Evolutionary conservation across 2,329 filamentous ascomycete species (phyloP).

Genomic region (Ceratocystis papillata): DNA sequence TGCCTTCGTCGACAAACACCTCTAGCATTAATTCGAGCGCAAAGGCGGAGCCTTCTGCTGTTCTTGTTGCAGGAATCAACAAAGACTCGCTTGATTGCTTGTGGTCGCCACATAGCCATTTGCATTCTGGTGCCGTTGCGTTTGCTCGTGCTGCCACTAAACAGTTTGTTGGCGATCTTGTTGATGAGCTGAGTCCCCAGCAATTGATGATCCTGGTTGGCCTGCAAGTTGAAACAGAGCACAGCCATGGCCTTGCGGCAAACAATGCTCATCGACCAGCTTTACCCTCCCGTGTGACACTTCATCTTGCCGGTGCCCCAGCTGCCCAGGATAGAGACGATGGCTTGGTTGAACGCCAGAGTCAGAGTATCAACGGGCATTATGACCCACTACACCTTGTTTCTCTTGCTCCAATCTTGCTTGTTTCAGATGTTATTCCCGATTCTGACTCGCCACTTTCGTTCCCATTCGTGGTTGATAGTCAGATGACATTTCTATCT

Average conservation of each 20-base stretch:
- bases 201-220: slow-evolving; percentile 23
- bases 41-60: neutral
- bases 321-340: neutral
- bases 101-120: slow-evolving; percentile 23
- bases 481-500: slow-evolving; percentile 21
- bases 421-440: slow-evolving; percentile 13
- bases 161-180: slow-evolving; percentile 21
- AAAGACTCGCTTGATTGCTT: slow-evolving; percentile 24
- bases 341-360: neutral
- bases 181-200: slow-evolving; percentile 20
- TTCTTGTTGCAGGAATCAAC: slow-evolving; percentile 22
- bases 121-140: slow-evolving; percentile 17
- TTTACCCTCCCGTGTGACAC: neutral
- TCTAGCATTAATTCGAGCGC: neutral
- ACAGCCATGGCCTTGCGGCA: neutral
- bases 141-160: slow-evolving; percentile 20
- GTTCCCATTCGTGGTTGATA: slow-evolving; percentile 22
- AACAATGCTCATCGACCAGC: neutral
- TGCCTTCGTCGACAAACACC: neutral
- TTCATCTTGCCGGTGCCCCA: neutral
- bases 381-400: slow-evolving; percentile 21
- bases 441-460: neutral
- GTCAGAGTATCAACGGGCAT: neutral
- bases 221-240: slow-evolving; percentile 1
- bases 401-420: slow-evolving; percentile 18